Evolutionary conservation across 2,329 filamentous ascomycete species (phyloP), one percentile per base, ranked within the genome.

Genomic region (Nectriaceae sp.): DNA sequence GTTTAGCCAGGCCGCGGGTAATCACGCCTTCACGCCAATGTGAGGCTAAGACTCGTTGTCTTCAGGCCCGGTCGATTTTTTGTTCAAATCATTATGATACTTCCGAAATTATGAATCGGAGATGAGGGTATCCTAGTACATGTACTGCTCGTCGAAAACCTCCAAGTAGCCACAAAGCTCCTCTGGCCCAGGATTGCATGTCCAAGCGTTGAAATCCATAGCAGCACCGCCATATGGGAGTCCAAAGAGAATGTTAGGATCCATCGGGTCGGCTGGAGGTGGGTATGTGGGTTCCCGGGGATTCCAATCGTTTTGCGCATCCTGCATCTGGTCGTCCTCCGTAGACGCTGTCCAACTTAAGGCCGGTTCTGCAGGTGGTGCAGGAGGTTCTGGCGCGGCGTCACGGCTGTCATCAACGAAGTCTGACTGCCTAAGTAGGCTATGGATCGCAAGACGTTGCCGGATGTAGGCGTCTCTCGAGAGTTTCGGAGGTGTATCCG

Each of bases 371-470:
- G 37, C 37, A 11, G 33, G 33, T 37, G 11, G 10, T 11, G 33
- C 13, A 0, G 49, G 42, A 31, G 53, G 52, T 13, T 59, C 57
- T 15, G 56, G 60, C 3, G 60, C 60, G 4, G 60, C 63, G 42
- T 70, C 64, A 37, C 67, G 60, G 26, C 69, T 71, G 44, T 73
- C 68, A 47, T 73, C 70, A 11, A 68, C 59, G 22, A 73, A 73
- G 36, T 68, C 66, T 1, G 70, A 69, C 20, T 72, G 70, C 3
- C 70, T 55, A 6, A 73, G 59, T 4, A 73, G 54, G 26, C 70
- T 73, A 44, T 73, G 70, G 11, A 73, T 70, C 0, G 68, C 70
- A 1, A 73, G 65, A 3, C 67, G 54, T 45, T 65, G 62, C 1
- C 59, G 59, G 4, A 59, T 64, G 20, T 59, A 56, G 4, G 55